Evolutionary conservation across 306 rosid species (phyloP).

Genomic region (Potentilla sterilis): DNA sequence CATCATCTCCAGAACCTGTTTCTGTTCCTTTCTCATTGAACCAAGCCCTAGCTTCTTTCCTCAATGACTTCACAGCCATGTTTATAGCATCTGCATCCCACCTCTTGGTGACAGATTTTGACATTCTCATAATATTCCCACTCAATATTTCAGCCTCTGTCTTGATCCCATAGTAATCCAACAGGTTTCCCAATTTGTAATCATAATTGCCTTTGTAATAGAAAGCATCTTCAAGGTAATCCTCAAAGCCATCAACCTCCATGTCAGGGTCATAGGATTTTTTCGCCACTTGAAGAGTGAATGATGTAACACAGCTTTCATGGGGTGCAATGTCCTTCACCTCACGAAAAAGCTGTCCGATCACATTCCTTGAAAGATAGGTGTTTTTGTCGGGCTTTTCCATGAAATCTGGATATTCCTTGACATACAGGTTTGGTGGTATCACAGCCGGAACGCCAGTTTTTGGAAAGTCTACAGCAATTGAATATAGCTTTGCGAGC

Average conservation of each 20-base stretch:
- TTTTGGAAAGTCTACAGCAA: slow-evolving; percentile 81
- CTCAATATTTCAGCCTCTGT: slow-evolving; percentile 75
- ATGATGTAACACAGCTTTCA: slow-evolving; percentile 23
- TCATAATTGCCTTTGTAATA: slow-evolving; percentile 65
- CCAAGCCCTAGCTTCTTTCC: slow-evolving; percentile 72
- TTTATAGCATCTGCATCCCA: slow-evolving; percentile 55
- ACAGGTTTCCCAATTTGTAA: slow-evolving; percentile 53
- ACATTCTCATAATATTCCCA: slow-evolving; percentile 63
- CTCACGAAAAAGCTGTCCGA: slow-evolving; percentile 69
- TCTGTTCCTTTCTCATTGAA: slow-evolving; percentile 51
- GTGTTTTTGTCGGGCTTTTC: slow-evolving; percentile 56
- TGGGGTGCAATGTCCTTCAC: slow-evolving; percentile 45
- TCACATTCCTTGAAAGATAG: slow-evolving; percentile 54
- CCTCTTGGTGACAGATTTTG: slow-evolving; percentile 48
- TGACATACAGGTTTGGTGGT: slow-evolving; percentile 42
- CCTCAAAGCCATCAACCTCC: slow-evolving; percentile 62
- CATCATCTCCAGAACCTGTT: slow-evolving; percentile 25
- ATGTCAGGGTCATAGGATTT: slow-evolving; percentile 61
- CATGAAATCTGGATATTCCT: slow-evolving; percentile 82
- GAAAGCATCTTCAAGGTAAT: slow-evolving; percentile 62
- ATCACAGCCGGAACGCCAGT: slow-evolving; percentile 72
- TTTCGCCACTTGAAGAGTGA: slow-evolving; percentile 50
- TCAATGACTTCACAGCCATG: slow-evolving; percentile 53
- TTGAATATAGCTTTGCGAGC: slow-evolving; percentile 66
- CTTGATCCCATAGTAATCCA: slow-evolving; percentile 73